A percentile compares a stretch with the other conserved stretches of the same genome.
Conservation (phyloP, 2,329 filamentous ascomycete species). For the Calcarisporium arbuscula region DNA sequence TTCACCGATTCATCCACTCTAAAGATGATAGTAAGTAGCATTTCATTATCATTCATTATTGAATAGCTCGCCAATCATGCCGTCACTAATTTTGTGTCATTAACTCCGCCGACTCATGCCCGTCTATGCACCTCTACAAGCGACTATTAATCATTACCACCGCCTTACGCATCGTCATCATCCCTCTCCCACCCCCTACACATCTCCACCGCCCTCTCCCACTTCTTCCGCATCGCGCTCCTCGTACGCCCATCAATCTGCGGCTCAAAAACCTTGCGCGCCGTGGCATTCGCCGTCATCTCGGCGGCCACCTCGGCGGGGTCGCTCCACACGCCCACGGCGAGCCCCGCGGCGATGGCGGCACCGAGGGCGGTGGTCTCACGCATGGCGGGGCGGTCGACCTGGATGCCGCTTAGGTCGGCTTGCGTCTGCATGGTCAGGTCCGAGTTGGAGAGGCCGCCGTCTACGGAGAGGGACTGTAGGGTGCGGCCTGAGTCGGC, state of each 20-base stretch:
- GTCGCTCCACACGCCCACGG: constrained; percentile 75
- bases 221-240: constrained; percentile 39
- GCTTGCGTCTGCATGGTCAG: constrained; percentile 90
- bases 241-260: constrained; percentile 43
- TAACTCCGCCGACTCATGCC: no score
- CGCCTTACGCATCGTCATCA: constrained; percentile 13
- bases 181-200: constrained; percentile 46
- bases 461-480: constrained; percentile 73
- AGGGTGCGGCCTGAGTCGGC: constrained; percentile 74
- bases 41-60: no score
- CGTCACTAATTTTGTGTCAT: no score
- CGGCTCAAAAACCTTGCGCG: constrained; percentile 64
- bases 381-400: constrained; percentile 80
- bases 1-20: not conserved
- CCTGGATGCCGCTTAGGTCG: constrained; percentile 74
- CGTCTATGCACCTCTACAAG: no score
- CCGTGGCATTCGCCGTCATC: constrained; percentile 63
- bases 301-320: constrained; percentile 67
- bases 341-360: constrained; percentile 83
- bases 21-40: no score
- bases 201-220: constrained; percentile 55
- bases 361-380: constrained; percentile 87
- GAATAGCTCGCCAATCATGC: no score
- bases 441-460: constrained; percentile 83
- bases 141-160: no score